A percentile compares a stretch with the other conserved stretches of the same genome.
These are phyloP conservation scores for Plenodomus tracheiphilus DNA, from an alignment of 2,329 filamentous ascomycete genomes.

Conservation along the genomic window DNA sequence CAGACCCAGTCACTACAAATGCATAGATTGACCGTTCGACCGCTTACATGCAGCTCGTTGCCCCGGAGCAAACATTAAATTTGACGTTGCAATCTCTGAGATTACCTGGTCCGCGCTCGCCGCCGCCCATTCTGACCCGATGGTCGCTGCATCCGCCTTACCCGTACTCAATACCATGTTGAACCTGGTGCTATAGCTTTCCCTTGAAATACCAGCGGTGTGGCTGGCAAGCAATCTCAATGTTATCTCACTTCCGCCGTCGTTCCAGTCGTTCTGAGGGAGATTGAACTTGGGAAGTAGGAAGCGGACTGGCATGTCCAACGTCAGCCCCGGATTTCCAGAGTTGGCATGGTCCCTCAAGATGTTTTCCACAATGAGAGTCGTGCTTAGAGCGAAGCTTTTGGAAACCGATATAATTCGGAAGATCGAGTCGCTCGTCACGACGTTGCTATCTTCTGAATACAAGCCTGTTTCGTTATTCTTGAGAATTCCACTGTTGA, in stretches of 20 bases:
- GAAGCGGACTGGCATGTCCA: constrained; percentile 28
- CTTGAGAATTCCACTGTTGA: constrained; percentile 36
- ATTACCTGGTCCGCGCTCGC: constrained; percentile 24
- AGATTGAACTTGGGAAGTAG: constrained; percentile 29
- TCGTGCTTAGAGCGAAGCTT: constrained; percentile 30
- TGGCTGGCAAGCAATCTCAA: constrained; percentile 39
- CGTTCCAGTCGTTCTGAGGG: constrained; percentile 28
- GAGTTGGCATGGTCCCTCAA: constrained; percentile 3
- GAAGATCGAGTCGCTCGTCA: constrained; percentile 37
- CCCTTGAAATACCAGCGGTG: constrained; percentile 31
- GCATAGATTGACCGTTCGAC: neutral
- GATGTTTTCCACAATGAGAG: constrained; percentile 23
- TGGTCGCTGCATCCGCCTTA: constrained; percentile 27
- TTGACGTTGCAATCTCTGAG: constrained; percentile 15
- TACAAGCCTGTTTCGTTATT: constrained; percentile 28
- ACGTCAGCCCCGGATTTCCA: constrained; percentile 9
- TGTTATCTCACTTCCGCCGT: constrained; percentile 38
- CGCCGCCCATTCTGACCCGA: constrained; percentile 31
- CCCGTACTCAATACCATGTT: constrained; percentile 28
- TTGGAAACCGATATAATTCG: constrained; percentile 36
- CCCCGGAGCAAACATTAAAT: constrained; percentile 37
- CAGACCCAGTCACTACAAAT: neutral
- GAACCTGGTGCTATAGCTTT: constrained; percentile 36
- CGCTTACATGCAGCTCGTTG: constrained; percentile 27
- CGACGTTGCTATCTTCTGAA: constrained; percentile 4